Percentiles rank a stretch among this genome's conserved stretches.
Conservation (phyloP, 2,329 filamentous ascomycete species). For the Phoma herbarum region DNA sequence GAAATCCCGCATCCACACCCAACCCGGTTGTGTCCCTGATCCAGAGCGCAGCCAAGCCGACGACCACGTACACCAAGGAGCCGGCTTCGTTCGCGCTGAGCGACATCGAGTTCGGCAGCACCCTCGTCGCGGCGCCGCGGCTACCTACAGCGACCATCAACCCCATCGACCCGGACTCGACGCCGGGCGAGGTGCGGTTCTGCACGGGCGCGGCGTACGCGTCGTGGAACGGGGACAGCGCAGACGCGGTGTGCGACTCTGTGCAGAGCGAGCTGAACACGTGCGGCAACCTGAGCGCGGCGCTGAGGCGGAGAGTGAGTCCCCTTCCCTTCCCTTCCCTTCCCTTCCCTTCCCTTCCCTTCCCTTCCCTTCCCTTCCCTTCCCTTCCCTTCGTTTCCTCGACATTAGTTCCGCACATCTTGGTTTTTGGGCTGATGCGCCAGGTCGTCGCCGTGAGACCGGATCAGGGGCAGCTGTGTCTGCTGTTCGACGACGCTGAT, state of each 20-base stretch:
- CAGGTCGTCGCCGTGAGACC: neutral
- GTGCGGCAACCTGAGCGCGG: neutral
- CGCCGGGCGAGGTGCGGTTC: neutral
- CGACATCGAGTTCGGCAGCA: neutral
- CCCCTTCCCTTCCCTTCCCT: neutral
- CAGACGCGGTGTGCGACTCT: neutral
- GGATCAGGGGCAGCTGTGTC: neutral
- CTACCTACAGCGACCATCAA: too few species aligned
- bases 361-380: neutral
- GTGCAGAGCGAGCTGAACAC: neutral
- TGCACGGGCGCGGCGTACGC: neutral
- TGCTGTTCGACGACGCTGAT: neutral
- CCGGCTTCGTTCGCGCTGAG: neutral
- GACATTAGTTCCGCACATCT: too few species aligned
- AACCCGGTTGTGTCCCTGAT: too few species aligned
- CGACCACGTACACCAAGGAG: neutral
- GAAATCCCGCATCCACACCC: neutral
- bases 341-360: neutral
- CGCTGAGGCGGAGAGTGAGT: neutral
- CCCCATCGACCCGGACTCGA: neutral
- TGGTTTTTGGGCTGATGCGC: too few species aligned
- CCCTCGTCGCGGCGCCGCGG: too few species aligned
- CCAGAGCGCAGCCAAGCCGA: neutral
- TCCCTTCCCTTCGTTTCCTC: neutral
- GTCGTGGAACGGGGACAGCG: neutral